Conservation (phyloP, 2,329 filamentous ascomycete genomes). For the Coleophoma crateriformis region DNA sequence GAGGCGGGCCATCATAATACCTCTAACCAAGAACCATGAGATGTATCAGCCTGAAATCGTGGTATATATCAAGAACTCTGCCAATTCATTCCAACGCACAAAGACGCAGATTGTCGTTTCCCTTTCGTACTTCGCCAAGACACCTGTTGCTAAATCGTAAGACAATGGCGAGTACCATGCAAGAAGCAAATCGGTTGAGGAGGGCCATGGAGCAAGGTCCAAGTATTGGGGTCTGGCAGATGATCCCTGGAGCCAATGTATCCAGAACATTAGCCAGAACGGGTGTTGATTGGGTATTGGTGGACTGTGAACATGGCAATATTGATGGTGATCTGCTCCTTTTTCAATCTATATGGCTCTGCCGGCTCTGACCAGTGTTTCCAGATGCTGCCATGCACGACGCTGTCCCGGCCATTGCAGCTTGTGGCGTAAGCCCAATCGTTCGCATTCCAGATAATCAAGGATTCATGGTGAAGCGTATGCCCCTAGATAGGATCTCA, state of each 20-base stretch:
- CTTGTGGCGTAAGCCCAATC: conserved; percentile 47
- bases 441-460: conserved; percentile 53
- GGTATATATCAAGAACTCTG: too few relatives aligned
- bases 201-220: conserved; percentile 39
- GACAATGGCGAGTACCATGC: conserved; percentile 20
- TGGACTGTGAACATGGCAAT: conserved; percentile 53
- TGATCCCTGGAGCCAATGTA: conserved; percentile 54
- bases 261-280: conserved; percentile 54
- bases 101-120: too few relatives aligned
- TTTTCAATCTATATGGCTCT: background rate
- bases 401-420: conserved; percentile 49
- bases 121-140: too few relatives aligned
- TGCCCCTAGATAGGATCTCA: conserved; percentile 20
- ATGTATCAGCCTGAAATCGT: too few relatives aligned
- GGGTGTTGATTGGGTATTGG: conserved; percentile 62
- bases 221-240: conserved; percentile 55
- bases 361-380: conserved; percentile 28
- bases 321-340: conserved; percentile 37
- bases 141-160: background rate
- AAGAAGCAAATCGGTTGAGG: conserved; percentile 40
- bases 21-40: too few relatives aligned
- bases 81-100: too few relatives aligned
- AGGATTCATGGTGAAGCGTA: conserved; percentile 51
- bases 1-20: too few relatives aligned
- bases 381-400: conserved; percentile 42